Conservation (phyloP, 129 eudicot species). For the Artemisia tridentata region DNA sequence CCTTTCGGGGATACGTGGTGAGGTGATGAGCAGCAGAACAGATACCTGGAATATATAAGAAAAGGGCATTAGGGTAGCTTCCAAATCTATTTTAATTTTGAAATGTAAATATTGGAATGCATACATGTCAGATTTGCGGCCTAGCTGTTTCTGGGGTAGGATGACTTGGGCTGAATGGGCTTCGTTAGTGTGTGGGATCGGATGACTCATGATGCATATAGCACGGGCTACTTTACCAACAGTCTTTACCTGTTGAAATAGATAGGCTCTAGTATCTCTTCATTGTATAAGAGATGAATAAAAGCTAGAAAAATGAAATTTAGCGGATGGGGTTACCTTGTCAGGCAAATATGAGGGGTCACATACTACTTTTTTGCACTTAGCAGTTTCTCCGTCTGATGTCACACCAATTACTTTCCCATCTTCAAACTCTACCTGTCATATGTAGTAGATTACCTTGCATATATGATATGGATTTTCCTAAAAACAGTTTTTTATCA, state of each 20-base stretch:
- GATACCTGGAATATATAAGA: slow-evolving; percentile 42
- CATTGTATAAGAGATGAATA: slow-evolving; percentile 4
- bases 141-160: slow-evolving; percentile 69
- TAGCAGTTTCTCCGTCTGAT: slow-evolving; percentile 74
- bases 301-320: background rate
- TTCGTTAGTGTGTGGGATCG: slow-evolving; percentile 59
- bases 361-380: slow-evolving; percentile 68
- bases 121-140: slow-evolving; percentile 73
- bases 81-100: background rate
- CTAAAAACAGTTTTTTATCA: background rate
- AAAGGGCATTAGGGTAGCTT: slow-evolving; percentile 3
- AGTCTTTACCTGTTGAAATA: slow-evolving; percentile 44
- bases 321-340: slow-evolving; percentile 34
- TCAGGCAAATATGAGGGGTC: slow-evolving; percentile 63
- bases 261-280: slow-evolving; percentile 6
- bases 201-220: slow-evolving; percentile 68
- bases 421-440: slow-evolving; percentile 56
- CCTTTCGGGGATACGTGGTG: slow-evolving; percentile 70
- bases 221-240: slow-evolving; percentile 80
- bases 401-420: slow-evolving; percentile 64
- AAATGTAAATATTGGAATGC: slow-evolving; percentile 19
- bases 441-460: slow-evolving; percentile 1
- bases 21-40: slow-evolving; percentile 71
- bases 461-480: background rate
- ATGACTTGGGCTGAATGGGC: slow-evolving; percentile 69